These are phyloP conservation scores for Sarocladium strictum DNA, from an alignment of 2,329 filamentous ascomycete genomes.

Conservation along the genomic window DNA sequence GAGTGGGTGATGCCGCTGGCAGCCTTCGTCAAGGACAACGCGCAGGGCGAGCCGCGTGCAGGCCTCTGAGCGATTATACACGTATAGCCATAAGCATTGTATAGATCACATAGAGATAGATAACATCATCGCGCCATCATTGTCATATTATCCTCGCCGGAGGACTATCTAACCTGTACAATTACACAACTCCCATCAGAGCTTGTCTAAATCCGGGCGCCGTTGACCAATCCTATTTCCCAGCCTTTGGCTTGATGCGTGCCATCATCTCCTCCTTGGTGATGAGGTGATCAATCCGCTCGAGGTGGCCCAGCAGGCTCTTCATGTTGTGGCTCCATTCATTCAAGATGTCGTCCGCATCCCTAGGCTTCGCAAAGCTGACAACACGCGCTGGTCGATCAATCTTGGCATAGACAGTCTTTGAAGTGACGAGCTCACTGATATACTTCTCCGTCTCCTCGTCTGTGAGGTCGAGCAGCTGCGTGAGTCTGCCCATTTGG, in stretches of 20 bases:
- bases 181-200: conserved; percentile 19
- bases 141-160: conserved; percentile 25
- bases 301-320: conserved; percentile 75
- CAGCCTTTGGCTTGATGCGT: conserved; percentile 67
- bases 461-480: conserved; percentile 85
- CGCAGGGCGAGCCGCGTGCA: conserved; percentile 20
- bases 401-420: conserved; percentile 97
- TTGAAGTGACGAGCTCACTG: conserved; percentile 90
- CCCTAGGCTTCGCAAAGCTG: conserved; percentile 88
- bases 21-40: conserved; percentile 55
- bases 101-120: conserved; percentile 19
- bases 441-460: conserved; percentile 99
- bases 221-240: conserved; percentile 22
- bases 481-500: conserved; percentile 81
- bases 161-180: conserved; percentile 29
- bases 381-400: conserved; percentile 89
- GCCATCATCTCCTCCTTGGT: conserved; percentile 99
- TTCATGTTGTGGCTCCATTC: conserved; percentile 99
- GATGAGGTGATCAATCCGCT: conserved; percentile 94
- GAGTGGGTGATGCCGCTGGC: conserved; percentile 74
- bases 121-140: conserved; percentile 16
- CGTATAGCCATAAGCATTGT: conserved; percentile 3
- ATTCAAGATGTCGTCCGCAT: conserved; percentile 93
- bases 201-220: neutral
- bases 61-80: conserved; percentile 17